These are phyloP conservation scores for Tympanopsis confertula DNA, from an alignment of 2,329 filamentous ascomycete species.

Conservation along the genomic window DNA sequence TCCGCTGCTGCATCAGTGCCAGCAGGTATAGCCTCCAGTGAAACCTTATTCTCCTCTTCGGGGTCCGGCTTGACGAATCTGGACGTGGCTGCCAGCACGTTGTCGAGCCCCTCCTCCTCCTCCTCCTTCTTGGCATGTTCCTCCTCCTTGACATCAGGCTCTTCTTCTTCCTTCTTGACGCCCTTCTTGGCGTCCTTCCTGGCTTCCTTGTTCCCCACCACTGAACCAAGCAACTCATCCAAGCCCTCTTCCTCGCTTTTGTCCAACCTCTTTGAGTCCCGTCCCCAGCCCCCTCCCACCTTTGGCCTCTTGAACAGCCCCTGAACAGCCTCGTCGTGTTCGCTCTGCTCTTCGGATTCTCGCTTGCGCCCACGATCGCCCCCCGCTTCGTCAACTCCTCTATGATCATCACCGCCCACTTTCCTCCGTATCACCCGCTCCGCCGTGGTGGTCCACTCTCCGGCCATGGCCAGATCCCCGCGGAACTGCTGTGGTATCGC, in stretches of 20 bases:
- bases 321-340: slow-evolving; percentile 46
- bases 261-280: slow-evolving; percentile 35
- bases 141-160: slow-evolving; percentile 13
- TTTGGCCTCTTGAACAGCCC: slow-evolving; percentile 47
- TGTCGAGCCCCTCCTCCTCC: slow-evolving; percentile 6
- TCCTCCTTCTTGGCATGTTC: slow-evolving; percentile 12
- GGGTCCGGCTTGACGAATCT: slow-evolving; percentile 14
- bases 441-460: slow-evolving; percentile 71
- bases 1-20: slow-evolving; percentile 7
- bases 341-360: slow-evolving; percentile 48
- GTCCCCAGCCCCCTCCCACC: slow-evolving; percentile 34
- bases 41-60: slow-evolving; percentile 9
- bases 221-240: slow-evolving; percentile 37
- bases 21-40: slow-evolving; percentile 7
- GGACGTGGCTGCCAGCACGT: slow-evolving; percentile 8
- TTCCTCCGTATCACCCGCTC: slow-evolving; percentile 43
- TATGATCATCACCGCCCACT: slow-evolving; percentile 24
- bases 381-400: slow-evolving; percentile 27
- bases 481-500: slow-evolving; percentile 69
- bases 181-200: slow-evolving; percentile 1
- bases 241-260: slow-evolving; percentile 37
- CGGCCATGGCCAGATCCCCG: slow-evolving; percentile 72
- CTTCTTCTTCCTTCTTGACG: slow-evolving; percentile 11
- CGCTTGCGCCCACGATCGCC: slow-evolving; percentile 46
- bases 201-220: background rate